Evolutionary conservation across 2,329 filamentous ascomycete species (phyloP), one percentile per base, ranked within the genome.

Genomic region (Curvularia verruculosa): DNA sequence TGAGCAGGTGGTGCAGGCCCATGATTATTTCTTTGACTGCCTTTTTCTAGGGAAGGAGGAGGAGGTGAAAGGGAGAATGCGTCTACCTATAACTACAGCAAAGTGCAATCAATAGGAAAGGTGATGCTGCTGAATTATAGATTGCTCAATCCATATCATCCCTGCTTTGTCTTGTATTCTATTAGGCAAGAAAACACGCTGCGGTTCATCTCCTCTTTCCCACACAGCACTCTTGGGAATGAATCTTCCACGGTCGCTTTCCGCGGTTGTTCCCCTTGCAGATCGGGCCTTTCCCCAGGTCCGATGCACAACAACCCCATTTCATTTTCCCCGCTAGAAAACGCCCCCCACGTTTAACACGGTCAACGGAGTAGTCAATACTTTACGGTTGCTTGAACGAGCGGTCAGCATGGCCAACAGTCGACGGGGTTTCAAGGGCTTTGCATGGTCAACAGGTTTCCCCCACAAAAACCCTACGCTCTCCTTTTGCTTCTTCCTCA

Each of bases 1-100:
- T 54, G 3, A 54, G 28, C 18, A 47, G 44, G 46, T 54, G 51
- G 21, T 54, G 43, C 12, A 54, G 12, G 40, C 43, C 44, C 43
- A 54, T 54, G 26, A 9, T 45, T 26, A 8, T 3, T 8, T 15
- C 5, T 15, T 36, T n/a, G 13, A 10, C 4, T 15, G 13, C 3
- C 6, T 34, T 34, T 34, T 15, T 34, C 5, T 34, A 9, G 28
- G n/a, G n/a, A n/a, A n/a, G n/a, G 28, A 8, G 28, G 5, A 29
- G 13, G 7, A 3, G 28, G 28, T 29, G 28, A 12, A 29, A 10
- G 28, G 28, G 24, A 4, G 28, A 29, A 3, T n/a, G n/a, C n/a
- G n/a, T n/a, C n/a, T n/a, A n/a, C n/a, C n/a, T n/a, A n/a, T n/a
- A n/a, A n/a, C n/a, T n/a, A n/a, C n/a, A n/a, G n/a, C n/a, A n/a